phyloP scores from a whole-genome alignment of 1,284 basidiomycete species.

The Takashimella koratensis region DNA sequence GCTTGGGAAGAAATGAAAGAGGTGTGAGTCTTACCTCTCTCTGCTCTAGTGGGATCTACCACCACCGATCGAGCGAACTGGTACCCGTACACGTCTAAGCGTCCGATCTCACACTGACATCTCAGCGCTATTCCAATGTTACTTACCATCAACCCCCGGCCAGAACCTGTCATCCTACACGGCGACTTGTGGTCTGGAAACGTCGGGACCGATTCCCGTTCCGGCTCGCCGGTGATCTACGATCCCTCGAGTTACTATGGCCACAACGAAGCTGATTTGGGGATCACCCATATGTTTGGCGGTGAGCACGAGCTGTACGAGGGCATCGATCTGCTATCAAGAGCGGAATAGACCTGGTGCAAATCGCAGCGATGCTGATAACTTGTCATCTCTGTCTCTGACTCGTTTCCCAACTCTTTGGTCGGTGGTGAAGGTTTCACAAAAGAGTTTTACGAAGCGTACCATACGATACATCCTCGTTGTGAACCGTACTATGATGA shows the following conservation, averaged over 20 bases:
- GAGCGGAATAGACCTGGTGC: too few relatives aligned
- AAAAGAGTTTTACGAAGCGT: conserved; percentile 64
- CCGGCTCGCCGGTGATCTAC: conserved; percentile 66
- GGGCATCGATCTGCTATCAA: neutral
- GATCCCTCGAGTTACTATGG: conserved; percentile 81
- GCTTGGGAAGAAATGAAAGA: conserved; percentile 60
- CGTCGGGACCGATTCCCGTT: conserved; percentile 56
- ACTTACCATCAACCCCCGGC: conserved; percentile 55
- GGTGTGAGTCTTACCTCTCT: conserved; percentile 53
- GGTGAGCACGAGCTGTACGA: conserved; percentile 43
- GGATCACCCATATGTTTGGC: conserved; percentile 79
- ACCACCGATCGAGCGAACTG: too few relatives aligned
- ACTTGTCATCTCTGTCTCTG: too few relatives aligned
- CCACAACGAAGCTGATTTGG: conserved; percentile 81
- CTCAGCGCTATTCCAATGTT: conserved; percentile 72
- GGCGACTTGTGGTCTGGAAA: conserved; percentile 72
- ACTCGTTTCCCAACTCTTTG: neutral
- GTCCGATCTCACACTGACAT: conserved; percentile 4
- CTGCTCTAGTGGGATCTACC: conserved; percentile 1
- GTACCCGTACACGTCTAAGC: too few relatives aligned
- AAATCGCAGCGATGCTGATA: neutral
- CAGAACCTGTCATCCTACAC: conserved; percentile 73
- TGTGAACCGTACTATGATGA: conserved; percentile 69
- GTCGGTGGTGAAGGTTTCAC: conserved; percentile 58
- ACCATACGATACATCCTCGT: conserved; percentile 66